Evolutionary conservation across 306 rosid species (phyloP), one percentile per base, ranked within the genome.

Genomic region (Carpinus fangiana): DNA sequence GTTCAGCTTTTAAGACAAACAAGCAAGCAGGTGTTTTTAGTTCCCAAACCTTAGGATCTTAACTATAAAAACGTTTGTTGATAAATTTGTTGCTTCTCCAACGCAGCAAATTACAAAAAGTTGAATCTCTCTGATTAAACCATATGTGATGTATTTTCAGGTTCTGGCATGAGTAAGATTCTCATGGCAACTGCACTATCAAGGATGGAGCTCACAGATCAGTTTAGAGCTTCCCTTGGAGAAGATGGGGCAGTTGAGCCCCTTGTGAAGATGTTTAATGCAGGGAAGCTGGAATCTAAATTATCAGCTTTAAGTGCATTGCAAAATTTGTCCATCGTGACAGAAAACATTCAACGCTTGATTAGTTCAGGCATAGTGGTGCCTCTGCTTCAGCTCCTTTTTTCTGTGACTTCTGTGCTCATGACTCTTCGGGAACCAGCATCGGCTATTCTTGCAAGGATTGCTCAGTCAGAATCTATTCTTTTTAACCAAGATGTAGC

Each of bases 381-480:
- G 46, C 78, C 90, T 43, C 82, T 94, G 51, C 91, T 94, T 56
- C 97, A 92, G 78, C 97, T 94, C 60, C 98, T 94, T 52, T 94
- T 94, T 82, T 94, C 97, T 2, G 98, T 94, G 2, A 94, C 98
- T 5, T 94, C 98, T 23, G 96, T 89, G 31, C 98, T 94, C 52
- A 92, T 92, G 97, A 89, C 92, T 48, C 91, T 94, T 61, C 84
- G 98, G 9, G 98, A 94, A 82, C 97, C 98, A 17, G 96, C 93
- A 57, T 90, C 98, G 0, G 94, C 89, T 11, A 92, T 94, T 89
- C 93, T 94, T 21, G 97, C 96, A n/a, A 85, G 86, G 83, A 87
- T 94, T 31, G 93, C 97, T 60, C 79, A 89, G 72, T 90, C 96
- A 2, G 98, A 94, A 76, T 79, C 94, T 9, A 41, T 87, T 50